Percentiles rank a stretch among this genome's conserved stretches.
Evolutionary conservation across 2,329 filamentous ascomycete species (phyloP).

Genomic region (Cladophialophora carrionii): DNA sequence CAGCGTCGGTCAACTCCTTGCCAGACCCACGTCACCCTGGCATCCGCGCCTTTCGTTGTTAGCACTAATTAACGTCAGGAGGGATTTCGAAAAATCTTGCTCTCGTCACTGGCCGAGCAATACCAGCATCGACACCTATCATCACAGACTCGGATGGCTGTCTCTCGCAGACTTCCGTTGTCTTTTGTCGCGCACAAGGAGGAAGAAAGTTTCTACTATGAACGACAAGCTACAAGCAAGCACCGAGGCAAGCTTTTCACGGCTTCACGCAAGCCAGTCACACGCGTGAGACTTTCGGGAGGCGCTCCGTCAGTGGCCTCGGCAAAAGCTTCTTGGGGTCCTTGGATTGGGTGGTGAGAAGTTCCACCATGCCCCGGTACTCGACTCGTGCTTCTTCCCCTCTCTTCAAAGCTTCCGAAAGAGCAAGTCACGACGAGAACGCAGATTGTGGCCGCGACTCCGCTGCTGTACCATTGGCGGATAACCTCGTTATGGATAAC

Average conservation of each 20-base stretch:
- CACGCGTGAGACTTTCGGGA: background rate
- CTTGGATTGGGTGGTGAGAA: background rate
- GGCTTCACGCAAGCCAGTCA: background rate
- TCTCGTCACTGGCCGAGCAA: too few relatives aligned
- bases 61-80: background rate
- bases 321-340: conserved; percentile 17
- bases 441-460: background rate
- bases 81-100: background rate
- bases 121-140: background rate
- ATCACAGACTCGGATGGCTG: background rate
- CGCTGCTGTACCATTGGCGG: background rate
- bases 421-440: background rate
- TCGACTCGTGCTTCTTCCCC: background rate
- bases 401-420: background rate
- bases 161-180: background rate
- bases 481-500: background rate
- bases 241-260: conserved; percentile 6
- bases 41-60: background rate
- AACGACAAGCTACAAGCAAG: conserved; percentile 23
- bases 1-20: background rate
- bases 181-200: background rate
- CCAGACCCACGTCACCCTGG: background rate
- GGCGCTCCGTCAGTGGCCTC: conserved; percentile 5
- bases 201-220: background rate
- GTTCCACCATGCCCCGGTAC: background rate